Conservation (phyloP, 2,329 filamentous ascomycete species). For the Exophiala xenobiotica region DNA sequence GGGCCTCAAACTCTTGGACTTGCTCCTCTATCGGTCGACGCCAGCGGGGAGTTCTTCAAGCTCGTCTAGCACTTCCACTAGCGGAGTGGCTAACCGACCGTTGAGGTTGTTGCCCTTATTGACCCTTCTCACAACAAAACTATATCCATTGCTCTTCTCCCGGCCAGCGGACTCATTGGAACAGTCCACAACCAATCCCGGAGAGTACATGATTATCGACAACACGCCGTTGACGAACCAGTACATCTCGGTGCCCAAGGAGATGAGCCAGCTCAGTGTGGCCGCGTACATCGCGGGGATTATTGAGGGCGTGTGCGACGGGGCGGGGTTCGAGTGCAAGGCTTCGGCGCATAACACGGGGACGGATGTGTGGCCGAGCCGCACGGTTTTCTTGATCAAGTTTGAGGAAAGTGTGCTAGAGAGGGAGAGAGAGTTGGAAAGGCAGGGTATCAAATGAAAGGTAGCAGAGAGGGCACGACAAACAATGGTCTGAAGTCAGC, state of each 20-base stretch:
- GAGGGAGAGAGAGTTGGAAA: constrained; percentile 77
- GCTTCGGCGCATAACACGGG: constrained; percentile 80
- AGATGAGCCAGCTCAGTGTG: constrained; percentile 96
- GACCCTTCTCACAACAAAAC: constrained; percentile 88
- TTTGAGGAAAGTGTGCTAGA: constrained; percentile 91
- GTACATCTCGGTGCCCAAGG: constrained; percentile 87
- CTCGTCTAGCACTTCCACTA: constrained; percentile 69
- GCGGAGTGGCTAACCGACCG: constrained; percentile 67
- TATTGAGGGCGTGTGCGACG: constrained; percentile 93
- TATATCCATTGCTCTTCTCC: constrained; percentile 90
- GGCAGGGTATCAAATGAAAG: constrained; percentile 52
- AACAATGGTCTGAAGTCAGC: too few species aligned
- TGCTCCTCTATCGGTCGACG: constrained; percentile 80
- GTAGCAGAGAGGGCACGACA: neutral
- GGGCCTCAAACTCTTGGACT: constrained; percentile 89
- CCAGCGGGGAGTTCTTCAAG: constrained; percentile 80
- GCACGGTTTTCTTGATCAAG: constrained; percentile 93
- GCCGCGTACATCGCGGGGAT: constrained; percentile 94
- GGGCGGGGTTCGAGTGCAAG: constrained; percentile 80
- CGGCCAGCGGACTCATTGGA: constrained; percentile 90
- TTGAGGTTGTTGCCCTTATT: constrained; percentile 86
- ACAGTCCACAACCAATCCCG: constrained; percentile 78
- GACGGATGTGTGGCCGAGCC: constrained; percentile 87
- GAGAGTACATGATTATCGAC: constrained; percentile 99
- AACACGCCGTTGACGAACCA: constrained; percentile 96